A percentile compares a stretch with the other conserved stretches of the same genome.
Conservation (phyloP, 805 yeast species). For the Saturnispora bothae region DNA sequence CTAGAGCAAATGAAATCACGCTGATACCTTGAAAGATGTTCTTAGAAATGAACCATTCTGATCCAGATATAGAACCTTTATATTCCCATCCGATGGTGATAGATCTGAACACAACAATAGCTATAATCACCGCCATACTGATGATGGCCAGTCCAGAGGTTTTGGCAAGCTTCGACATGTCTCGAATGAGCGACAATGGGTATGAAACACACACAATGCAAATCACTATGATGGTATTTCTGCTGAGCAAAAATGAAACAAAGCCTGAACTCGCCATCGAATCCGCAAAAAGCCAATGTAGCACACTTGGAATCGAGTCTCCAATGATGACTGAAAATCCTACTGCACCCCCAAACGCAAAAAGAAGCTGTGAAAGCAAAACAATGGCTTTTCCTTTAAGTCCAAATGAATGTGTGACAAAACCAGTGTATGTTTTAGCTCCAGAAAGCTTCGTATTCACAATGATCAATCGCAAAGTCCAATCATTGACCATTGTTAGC, state of each 20-base stretch:
- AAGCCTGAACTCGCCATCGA: slow-evolving; percentile 27
- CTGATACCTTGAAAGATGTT: slow-evolving; percentile 81
- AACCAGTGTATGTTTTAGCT: slow-evolving; percentile 71
- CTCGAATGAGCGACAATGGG: slow-evolving; percentile 71
- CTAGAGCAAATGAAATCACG: slow-evolving; percentile 91
- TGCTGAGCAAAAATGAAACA: slow-evolving; percentile 45
- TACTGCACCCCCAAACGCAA: slow-evolving; percentile 90
- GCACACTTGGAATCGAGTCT: slow-evolving; percentile 86
- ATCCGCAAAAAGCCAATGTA: slow-evolving; percentile 51
- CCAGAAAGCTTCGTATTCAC: slow-evolving; percentile 72
- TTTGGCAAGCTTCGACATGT: slow-evolving; percentile 76
- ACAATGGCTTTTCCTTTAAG: slow-evolving; percentile 55
- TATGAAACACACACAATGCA: slow-evolving; percentile 67
- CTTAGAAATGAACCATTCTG: slow-evolving; percentile 44
- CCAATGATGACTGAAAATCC: slow-evolving; percentile 94
- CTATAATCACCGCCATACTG: slow-evolving; percentile 72
- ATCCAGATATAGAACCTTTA: slow-evolving; percentile 36
- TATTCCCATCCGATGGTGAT: slow-evolving; percentile 42
- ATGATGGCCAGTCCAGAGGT: slow-evolving; percentile 79
- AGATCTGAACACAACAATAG: slow-evolving; percentile 64
- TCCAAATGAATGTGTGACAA: slow-evolving; percentile 75
- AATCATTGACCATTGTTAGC: slow-evolving; percentile 68
- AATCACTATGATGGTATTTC: slow-evolving; percentile 62
- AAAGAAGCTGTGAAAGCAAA: slow-evolving; percentile 68
- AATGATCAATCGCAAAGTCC: slow-evolving; percentile 76